phyloP scores from a whole-genome alignment of 192 early-diverging fungal species.

The Haplosporangium gracile region DNA sequence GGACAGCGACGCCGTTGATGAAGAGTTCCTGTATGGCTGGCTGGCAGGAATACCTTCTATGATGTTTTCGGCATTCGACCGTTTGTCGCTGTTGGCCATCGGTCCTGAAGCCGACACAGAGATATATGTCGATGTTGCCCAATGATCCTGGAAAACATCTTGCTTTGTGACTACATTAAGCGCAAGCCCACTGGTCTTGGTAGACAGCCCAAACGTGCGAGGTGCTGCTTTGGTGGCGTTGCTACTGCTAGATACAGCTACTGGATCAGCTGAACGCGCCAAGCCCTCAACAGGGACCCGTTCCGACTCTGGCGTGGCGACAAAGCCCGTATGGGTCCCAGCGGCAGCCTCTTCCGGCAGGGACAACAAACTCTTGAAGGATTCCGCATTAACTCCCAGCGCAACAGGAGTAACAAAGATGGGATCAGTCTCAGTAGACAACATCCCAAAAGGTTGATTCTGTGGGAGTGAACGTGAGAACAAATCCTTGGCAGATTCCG shows the following conservation, averaged over 20 bases:
- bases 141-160: conserved; percentile 48
- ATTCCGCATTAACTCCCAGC: not conserved
- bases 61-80: not conserved
- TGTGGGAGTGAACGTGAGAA: conserved; percentile 30
- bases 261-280: not conserved
- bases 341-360: not conserved
- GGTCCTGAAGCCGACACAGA: conserved; percentile 29
- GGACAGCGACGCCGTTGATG: conserved; percentile 9
- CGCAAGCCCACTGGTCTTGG: conserved; percentile 20
- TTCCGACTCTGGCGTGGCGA: not conserved
- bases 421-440: not conserved
- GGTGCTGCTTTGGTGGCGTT: conserved; percentile 9
- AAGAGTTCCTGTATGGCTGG: not conserved
- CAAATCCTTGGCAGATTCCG: conserved; percentile 14
- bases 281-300: not conserved
- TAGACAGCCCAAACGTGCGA: conserved; percentile 26
- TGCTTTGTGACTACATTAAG: conserved; percentile 41
- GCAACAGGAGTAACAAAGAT: not conserved
- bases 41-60: not conserved
- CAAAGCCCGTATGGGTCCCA: not conserved
- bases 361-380: conserved; percentile 12
- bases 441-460: conserved; percentile 11
- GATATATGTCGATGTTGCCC: conserved; percentile 14
- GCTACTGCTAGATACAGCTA: not conserved
- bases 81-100: conserved; percentile 24